Percentiles rank a stretch among this genome's conserved stretches.
Conservation (phyloP, 2,329 filamentous ascomycete genomes). For the Tolypocladium inflatum region DNA sequence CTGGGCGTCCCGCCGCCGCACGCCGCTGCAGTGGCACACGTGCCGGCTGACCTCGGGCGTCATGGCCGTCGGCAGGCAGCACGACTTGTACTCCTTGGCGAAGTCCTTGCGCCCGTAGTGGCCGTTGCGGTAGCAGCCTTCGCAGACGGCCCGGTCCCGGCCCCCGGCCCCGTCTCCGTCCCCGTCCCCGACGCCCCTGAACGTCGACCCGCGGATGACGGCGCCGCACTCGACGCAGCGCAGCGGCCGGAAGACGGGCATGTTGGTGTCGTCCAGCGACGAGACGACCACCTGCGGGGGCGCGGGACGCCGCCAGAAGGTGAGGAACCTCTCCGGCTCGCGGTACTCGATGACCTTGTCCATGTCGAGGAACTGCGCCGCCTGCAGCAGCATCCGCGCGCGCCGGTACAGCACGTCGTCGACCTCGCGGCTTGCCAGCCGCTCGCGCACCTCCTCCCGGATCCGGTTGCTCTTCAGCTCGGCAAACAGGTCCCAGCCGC, state of each 20-base stretch:
- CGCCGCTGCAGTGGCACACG: conserved; percentile 15
- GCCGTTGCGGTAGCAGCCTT: conserved; percentile 20
- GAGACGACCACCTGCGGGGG: conserved; percentile 13
- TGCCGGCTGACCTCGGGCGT: conserved; percentile 11
- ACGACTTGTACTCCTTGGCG: conserved; percentile 24
- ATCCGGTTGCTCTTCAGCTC: conserved; percentile 13
- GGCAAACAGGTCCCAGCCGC: conserved; percentile 13
- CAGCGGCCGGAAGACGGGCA: conserved; percentile 10
- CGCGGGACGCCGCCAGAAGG: conserved; percentile 15
- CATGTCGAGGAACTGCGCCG: conserved; percentile 24
- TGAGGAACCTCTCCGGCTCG: conserved; percentile 10
- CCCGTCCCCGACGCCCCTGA: conserved; percentile 6
- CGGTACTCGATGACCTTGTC: conserved; percentile 27
- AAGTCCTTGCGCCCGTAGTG: conserved; percentile 17
- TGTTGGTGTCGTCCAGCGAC: conserved; percentile 2
- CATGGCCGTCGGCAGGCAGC: conserved; percentile 15
- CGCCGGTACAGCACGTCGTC: conserved; percentile 7
- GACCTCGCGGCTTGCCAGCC: conserved; percentile 1
- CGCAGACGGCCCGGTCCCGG: conserved; percentile 14
- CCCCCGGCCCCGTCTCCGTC: too few relatives aligned
- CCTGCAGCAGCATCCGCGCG: conserved; percentile 21
- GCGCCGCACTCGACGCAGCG: conserved; percentile 9
- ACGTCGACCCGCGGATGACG: conserved; percentile 15
- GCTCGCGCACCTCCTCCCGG: conserved; percentile 2
- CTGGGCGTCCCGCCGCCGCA: conserved; percentile 8